Percentiles rank a stretch among this genome's conserved stretches.
phyloP scores from a whole-genome alignment of 2,329 filamentous ascomycete genomes.

The Aspergillus sp. region DNA sequence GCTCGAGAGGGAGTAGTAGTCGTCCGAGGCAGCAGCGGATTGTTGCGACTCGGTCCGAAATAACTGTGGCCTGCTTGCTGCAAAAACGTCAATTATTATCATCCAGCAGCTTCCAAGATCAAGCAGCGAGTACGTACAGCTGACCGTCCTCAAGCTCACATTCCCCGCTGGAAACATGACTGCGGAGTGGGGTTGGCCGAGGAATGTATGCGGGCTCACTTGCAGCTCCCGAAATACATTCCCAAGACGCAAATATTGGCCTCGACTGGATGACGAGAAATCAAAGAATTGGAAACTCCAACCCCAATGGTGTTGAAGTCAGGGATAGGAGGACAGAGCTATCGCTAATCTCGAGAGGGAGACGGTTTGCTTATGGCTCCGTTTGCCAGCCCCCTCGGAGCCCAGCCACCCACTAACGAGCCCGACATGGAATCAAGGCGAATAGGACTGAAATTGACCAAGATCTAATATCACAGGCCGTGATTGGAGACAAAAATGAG shows the following conservation, averaged over 20 bases:
- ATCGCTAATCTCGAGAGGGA: conserved; percentile 3
- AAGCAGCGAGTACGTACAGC: conserved; percentile 35
- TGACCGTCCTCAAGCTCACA: conserved; percentile 44
- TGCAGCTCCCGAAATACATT: conserved; percentile 26
- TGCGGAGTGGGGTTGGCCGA: conserved; percentile 22
- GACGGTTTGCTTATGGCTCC: conserved; percentile 24
- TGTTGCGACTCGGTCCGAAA: conserved; percentile 48
- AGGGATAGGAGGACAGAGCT: conserved; percentile 2
- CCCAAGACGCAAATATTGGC: conserved; percentile 17
- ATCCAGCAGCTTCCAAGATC: neutral
- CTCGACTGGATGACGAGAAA: neutral
- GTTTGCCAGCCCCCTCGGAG: conserved; percentile 24
- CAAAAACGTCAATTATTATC: conserved; percentile 8
- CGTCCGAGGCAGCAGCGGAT: conserved; percentile 54
- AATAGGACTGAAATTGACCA: conserved; percentile 12
- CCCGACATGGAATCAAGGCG: conserved; percentile 10
- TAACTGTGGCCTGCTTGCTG: conserved; percentile 52
- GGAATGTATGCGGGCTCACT: conserved; percentile 27
- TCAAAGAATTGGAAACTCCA: conserved; percentile 14
- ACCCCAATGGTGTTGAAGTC: neutral
- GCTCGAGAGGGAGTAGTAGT: conserved; percentile 55
- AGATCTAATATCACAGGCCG: conserved; percentile 15
- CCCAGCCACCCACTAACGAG: conserved; percentile 24
- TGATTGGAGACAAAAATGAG: conserved; percentile 18
- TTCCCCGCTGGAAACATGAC: conserved; percentile 33